Conservation (phyloP, 2,329 filamentous ascomycete species). For the Mycosphaerelloides madeirae region DNA sequence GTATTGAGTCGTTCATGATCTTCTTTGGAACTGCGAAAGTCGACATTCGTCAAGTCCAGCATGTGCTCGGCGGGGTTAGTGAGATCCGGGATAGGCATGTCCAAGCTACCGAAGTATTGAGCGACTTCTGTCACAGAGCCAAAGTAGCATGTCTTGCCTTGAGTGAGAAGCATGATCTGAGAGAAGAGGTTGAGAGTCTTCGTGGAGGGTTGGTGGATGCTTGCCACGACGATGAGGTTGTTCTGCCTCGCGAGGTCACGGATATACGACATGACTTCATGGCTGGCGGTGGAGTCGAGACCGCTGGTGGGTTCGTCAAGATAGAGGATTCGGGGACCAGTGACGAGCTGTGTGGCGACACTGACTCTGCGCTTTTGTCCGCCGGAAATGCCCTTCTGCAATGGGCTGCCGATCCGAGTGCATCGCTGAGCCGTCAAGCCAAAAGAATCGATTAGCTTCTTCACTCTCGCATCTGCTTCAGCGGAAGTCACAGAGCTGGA, state of each 20-base stretch:
- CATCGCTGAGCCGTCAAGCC: slow-evolving; percentile 63
- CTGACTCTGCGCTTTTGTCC: slow-evolving; percentile 76
- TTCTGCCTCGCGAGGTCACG: slow-evolving; percentile 58
- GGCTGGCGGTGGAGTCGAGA: slow-evolving; percentile 69
- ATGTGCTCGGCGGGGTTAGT: slow-evolving; percentile 74
- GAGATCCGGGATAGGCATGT: slow-evolving; percentile 57
- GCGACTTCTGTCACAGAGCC: slow-evolving; percentile 53
- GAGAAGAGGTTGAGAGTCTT: slow-evolving; percentile 73
- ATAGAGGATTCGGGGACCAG: slow-evolving; percentile 71
- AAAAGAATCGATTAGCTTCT: slow-evolving; percentile 62
- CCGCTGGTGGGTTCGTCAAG: slow-evolving; percentile 79
- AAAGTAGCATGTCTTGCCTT: slow-evolving; percentile 65
- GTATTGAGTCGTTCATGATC: slow-evolving; percentile 39
- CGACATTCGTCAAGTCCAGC: slow-evolving; percentile 69
- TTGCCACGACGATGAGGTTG: slow-evolving; percentile 68
- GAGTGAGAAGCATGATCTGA: slow-evolving; percentile 65
- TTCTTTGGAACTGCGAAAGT: slow-evolving; percentile 54
- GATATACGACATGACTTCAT: slow-evolving; percentile 68
- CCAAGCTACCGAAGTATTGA: slow-evolving; percentile 55
- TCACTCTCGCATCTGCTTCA: slow-evolving; percentile 57
- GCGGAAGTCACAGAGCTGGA: slow-evolving; percentile 52
- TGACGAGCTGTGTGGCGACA: slow-evolving; percentile 74
- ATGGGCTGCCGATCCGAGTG: slow-evolving; percentile 70
- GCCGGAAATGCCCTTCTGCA: slow-evolving; percentile 73
- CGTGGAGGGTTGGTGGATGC: slow-evolving; percentile 78